Conservation (phyloP, 495 filamentous ascomycete species). For the Immersiella caudata region DNA sequence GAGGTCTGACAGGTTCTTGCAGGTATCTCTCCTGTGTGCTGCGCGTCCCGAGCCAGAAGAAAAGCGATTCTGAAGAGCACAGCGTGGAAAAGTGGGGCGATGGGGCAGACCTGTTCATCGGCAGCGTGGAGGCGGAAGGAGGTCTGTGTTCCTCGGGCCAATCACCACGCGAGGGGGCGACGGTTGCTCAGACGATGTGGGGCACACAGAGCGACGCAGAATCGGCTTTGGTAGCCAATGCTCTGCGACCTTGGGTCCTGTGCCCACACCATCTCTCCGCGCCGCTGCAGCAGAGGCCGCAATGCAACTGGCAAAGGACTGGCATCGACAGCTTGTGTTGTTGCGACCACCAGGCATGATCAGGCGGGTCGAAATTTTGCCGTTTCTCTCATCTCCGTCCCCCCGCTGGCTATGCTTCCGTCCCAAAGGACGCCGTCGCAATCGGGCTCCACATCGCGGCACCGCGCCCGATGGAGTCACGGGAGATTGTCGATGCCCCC, state of each 20-base stretch:
- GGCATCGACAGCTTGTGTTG: not conserved
- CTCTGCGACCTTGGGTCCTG: not conserved
- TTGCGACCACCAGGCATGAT: not conserved
- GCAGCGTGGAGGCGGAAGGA: slow-evolving; percentile 7
- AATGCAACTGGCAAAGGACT: not conserved
- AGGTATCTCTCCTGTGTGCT: not conserved
- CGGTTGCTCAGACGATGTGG: slow-evolving; percentile 7
- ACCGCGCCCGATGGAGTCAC: not conserved
- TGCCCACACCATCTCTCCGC: not conserved
- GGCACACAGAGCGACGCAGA: not conserved
- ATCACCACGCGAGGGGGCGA: not conserved
- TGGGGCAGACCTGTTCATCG: not conserved
- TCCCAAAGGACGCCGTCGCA: not conserved
- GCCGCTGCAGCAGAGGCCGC: not conserved
- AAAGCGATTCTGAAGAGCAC: not conserved
- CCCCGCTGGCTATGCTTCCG: not conserved
- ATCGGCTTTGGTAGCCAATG: slow-evolving; percentile 15
- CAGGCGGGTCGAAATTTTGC: not conserved
- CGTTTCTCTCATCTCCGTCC: not conserved
- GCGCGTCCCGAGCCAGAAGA: slow-evolving; percentile 9
- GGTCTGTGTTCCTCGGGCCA: not conserved
- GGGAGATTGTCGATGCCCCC: not conserved
- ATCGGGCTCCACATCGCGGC: not conserved
- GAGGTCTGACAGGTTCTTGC: not conserved
- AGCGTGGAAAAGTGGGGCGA: not conserved